phyloP scores from a whole-genome alignment of 306 rosid species.

The Geum urbanum region DNA sequence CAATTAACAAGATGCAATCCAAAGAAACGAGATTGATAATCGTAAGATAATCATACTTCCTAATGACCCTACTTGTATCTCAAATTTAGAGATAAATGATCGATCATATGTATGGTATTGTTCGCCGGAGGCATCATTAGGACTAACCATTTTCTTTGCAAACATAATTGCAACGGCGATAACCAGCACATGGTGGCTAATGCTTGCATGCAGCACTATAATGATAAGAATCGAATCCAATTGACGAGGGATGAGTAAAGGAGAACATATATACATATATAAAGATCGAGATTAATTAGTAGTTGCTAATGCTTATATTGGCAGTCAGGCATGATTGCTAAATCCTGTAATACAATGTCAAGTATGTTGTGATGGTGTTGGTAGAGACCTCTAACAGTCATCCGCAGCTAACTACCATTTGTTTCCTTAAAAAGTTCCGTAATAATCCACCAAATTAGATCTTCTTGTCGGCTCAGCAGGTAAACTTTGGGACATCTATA shows the following conservation, averaged over 20 bases:
- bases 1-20: slow-evolving; percentile 35
- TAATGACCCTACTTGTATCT: slow-evolving; percentile 31
- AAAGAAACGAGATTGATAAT: slow-evolving; percentile 16
- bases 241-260: slow-evolving; percentile 10
- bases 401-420: slow-evolving; percentile 37
- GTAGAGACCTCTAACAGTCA: slow-evolving; percentile 36
- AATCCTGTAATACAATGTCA: slow-evolving; percentile 17
- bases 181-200: slow-evolving; percentile 50
- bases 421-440: slow-evolving; percentile 56
- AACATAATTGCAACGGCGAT: slow-evolving; percentile 44
- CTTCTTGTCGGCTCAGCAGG: slow-evolving; percentile 26
- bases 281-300: background rate
- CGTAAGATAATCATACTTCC: slow-evolving; percentile 11
- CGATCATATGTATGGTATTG: slow-evolving; percentile 14
- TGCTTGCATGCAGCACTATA: slow-evolving; percentile 37
- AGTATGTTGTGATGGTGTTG: slow-evolving; percentile 34
- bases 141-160: slow-evolving; percentile 28
- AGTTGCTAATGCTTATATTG: background rate
- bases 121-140: slow-evolving; percentile 43
- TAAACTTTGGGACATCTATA: too few species aligned
- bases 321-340: slow-evolving; percentile 33
- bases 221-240: slow-evolving; percentile 25
- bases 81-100: background rate
- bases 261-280: background rate
- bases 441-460: too few species aligned